Percentiles rank a stretch among this genome's conserved stretches.
Evolutionary conservation across 176 grass and related monocot species (phyloP).

Genomic region (Oryza officinalis): DNA sequence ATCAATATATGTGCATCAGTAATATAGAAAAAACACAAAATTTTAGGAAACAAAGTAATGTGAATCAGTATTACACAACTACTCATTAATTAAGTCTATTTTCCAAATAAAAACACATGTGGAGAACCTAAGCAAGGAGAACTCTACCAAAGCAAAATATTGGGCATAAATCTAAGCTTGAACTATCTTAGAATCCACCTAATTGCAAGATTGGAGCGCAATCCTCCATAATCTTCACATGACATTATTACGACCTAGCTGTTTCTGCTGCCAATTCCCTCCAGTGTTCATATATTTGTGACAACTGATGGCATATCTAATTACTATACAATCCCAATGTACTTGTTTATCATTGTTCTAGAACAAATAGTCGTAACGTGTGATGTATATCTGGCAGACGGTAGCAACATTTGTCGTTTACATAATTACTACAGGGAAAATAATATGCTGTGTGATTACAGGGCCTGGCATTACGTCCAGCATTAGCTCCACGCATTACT

Average conservation of each 20-base stretch:
- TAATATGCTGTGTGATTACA: background rate
- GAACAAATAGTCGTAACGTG: background rate
- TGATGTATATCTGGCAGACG: background rate
- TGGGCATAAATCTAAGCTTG: background rate
- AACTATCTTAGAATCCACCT: background rate
- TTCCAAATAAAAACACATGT: slow-evolving; percentile 31
- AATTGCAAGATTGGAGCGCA: background rate
- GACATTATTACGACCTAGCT: background rate
- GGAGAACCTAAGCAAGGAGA: slow-evolving; percentile 1
- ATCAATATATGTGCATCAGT: slow-evolving; percentile 46
- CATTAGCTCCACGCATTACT: background rate
- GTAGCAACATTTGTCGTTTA: background rate
- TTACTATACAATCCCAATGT: background rate
- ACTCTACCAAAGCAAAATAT: slow-evolving; percentile 25
- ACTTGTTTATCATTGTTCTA: background rate
- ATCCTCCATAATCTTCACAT: background rate
- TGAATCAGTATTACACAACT: background rate
- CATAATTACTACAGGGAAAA: background rate
- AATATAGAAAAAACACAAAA: slow-evolving; percentile 17
- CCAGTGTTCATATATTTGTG: background rate
- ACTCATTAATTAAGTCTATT: slow-evolving; percentile 14
- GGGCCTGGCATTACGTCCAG: background rate
- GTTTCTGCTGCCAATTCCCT: slow-evolving; percentile 5
- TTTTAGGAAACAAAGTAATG: slow-evolving; percentile 11
- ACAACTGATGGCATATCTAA: too few species aligned